Evolutionary conservation across 1,139 yeast genomes (phyloP).

Genomic region (Candida dubliniensis): DNA sequence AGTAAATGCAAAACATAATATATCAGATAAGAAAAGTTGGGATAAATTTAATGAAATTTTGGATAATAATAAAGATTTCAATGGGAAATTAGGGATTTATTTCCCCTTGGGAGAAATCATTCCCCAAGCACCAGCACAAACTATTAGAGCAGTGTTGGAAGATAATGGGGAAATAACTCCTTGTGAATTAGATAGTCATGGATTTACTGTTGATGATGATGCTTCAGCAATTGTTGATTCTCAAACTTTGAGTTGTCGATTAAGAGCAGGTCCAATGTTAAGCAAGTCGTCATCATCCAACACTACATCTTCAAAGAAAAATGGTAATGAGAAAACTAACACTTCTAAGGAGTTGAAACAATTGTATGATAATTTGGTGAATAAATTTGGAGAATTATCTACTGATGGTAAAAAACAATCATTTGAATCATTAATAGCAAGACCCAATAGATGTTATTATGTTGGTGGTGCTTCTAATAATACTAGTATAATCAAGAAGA

Average conservation of each 20-base stretch:
- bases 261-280: slow-evolving; percentile 74
- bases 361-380: slow-evolving; percentile 24
- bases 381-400: slow-evolving; percentile 41
- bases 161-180: slow-evolving; percentile 20
- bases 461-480: slow-evolving; percentile 91
- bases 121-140: slow-evolving; percentile 71
- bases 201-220: slow-evolving; percentile 60
- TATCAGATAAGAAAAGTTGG: slow-evolving; percentile 51
- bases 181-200: slow-evolving; percentile 18
- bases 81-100: slow-evolving; percentile 67
- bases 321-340: not conserved
- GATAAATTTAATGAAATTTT: slow-evolving; percentile 60
- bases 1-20: slow-evolving; percentile 48
- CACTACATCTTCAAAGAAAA: not conserved
- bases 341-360: slow-evolving; percentile 17
- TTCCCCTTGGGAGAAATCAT: slow-evolving; percentile 89
- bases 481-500: slow-evolving; percentile 60
- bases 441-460: slow-evolving; percentile 72
- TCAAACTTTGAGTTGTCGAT: slow-evolving; percentile 81
- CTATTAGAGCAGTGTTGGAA: slow-evolving; percentile 46
- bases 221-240: slow-evolving; percentile 80
- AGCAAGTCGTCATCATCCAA: slow-evolving; percentile 18
- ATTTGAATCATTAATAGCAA: slow-evolving; percentile 41
- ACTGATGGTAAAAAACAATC: slow-evolving; percentile 54
- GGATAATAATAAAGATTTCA: slow-evolving; percentile 24